Conservation (phyloP, 805 yeast genomes). For the Wickerhamomyces canadensis region DNA sequence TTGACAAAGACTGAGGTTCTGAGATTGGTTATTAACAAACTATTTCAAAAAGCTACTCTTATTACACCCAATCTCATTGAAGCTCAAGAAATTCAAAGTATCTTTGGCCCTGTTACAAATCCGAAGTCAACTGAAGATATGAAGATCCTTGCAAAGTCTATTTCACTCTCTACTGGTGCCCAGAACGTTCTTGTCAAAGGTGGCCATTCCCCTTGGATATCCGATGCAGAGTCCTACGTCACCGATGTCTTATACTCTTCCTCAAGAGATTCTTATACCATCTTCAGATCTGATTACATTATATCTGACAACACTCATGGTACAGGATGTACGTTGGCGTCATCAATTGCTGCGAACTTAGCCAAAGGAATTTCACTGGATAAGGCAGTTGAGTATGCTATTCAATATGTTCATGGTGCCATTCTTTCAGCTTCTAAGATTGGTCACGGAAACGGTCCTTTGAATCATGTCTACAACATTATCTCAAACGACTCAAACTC, state of each 20-base stretch:
- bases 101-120: background rate
- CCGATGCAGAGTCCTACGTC: constrained; percentile 29
- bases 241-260: constrained; percentile 52
- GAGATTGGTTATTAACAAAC: constrained; percentile 32
- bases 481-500: constrained; percentile 4
- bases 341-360: constrained; percentile 71
- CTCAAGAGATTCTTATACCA: constrained; percentile 26
- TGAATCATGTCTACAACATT: constrained; percentile 55
- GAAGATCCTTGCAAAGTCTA: constrained; percentile 31
- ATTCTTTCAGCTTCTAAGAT: constrained; percentile 40
- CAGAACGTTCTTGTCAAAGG: constrained; percentile 67
- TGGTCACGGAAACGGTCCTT: constrained; percentile 64
- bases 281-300: constrained; percentile 42
- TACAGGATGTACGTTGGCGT: constrained; percentile 84
- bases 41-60: constrained; percentile 50
- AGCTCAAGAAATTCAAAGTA: constrained; percentile 39
- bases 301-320: constrained; percentile 68
- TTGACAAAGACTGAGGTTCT: constrained; percentile 46
- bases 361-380: constrained; percentile 47
- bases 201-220: constrained; percentile 59
- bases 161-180: constrained; percentile 37
- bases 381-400: constrained; percentile 49
- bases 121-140: constrained; percentile 13
- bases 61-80: constrained; percentile 76
- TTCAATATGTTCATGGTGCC: constrained; percentile 64